Evolutionary conservation across 225 moss, liverwort and hornwort species (phyloP), one percentile per base, ranked within the genome.

Genomic region (Takakia lepidozioides): DNA sequence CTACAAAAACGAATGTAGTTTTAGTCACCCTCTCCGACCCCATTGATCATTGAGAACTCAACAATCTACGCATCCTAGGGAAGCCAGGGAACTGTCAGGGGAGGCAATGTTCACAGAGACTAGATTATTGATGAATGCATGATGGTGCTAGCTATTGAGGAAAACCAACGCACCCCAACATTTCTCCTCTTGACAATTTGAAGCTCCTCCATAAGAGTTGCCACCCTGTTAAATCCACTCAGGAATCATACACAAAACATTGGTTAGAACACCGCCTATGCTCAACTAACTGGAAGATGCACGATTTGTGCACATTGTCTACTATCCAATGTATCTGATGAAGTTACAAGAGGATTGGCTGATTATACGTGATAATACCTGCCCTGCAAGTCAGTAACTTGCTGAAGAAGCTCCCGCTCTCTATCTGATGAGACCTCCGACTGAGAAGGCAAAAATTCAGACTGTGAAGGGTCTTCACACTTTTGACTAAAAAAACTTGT

Each of bases 331-430:
- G n/a, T n/a, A n/a, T n/a, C n/a, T n/a, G n/a, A n/a, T n/a, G n/a
- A n/a, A n/a, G n/a, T n/a, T n/a, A n/a, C n/a, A n/a, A n/a, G n/a
- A n/a, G n/a, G n/a, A n/a, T n/a, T n/a, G n/a, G n/a, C n/a, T n/a
- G n/a, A n/a, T n/a, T n/a, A n/a, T n/a, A n/a, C n/a, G n/a, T n/a
- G 20, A 17, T 20, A 56, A 55, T 41, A 73, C 78, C 79, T 74
- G 66, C 63, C 65, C 54, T 79, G 79, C 29, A 79, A 66, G 29
- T 79, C 79, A 24, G 79, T 70, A 8, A 79, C 69, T 74, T 79
- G 79, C 30, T 74, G 67, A 24, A 74, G 60, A 43, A 79, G 79
- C 52, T 79, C 79, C 38, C 70, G 79, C 63, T 79, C 79, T 54
- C 70, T 63, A 52, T 79, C 79, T 39, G 57, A 53, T 42, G 57